A percentile compares a stretch with the other conserved stretches of the same genome.
These are phyloP conservation scores for Cercospora sp. DNA, from an alignment of 2,329 filamentous ascomycete species.

Conservation along the genomic window DNA sequence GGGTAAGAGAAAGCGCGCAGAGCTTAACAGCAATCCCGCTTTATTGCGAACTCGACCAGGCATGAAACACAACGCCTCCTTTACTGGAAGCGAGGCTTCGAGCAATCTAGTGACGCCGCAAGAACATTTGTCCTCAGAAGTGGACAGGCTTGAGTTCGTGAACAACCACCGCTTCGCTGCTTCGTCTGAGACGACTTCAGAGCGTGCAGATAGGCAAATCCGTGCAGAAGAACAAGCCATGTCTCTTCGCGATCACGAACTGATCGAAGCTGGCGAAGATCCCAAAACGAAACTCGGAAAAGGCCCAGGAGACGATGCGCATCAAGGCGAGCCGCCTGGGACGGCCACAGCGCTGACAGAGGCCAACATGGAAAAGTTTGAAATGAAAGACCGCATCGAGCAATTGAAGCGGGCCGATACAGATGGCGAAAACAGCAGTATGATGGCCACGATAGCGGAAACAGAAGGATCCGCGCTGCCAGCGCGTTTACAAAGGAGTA, in stretches of 20 bases:
- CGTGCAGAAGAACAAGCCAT: slow-evolving; percentile 58
- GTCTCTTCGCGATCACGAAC: slow-evolving; percentile 55
- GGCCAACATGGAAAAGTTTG: slow-evolving; percentile 39
- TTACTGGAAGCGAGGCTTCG: slow-evolving; percentile 28
- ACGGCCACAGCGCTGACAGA: slow-evolving; percentile 27
- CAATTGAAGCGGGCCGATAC: slow-evolving; percentile 13
- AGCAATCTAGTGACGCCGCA: slow-evolving; percentile 33
- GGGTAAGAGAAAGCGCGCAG: slow-evolving; percentile 39
- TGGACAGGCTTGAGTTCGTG: slow-evolving; percentile 40
- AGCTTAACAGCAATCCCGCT: slow-evolving; percentile 24
- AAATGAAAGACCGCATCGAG: slow-evolving; percentile 19
- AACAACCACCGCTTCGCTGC: slow-evolving; percentile 43
- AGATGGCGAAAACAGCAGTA: slow-evolving; percentile 22
- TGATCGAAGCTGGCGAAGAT: slow-evolving; percentile 51
- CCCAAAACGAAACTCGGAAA: slow-evolving; percentile 35
- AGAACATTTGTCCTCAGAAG: slow-evolving; percentile 35
- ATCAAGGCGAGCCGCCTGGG: slow-evolving; percentile 15
- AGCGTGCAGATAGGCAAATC: slow-evolving; percentile 49
- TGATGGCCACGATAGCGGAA: slow-evolving; percentile 23
- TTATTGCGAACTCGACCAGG: slow-evolving; percentile 23
- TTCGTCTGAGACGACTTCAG: slow-evolving; percentile 47
- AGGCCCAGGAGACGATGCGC: slow-evolving; percentile 23
- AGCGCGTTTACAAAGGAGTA: slow-evolving; percentile 2
- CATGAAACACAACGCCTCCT: slow-evolving; percentile 26
- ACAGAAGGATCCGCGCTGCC: slow-evolving; percentile 11